phyloP scores from a whole-genome alignment of 108 stramenopile species.

The Tribonema minus region DNA sequence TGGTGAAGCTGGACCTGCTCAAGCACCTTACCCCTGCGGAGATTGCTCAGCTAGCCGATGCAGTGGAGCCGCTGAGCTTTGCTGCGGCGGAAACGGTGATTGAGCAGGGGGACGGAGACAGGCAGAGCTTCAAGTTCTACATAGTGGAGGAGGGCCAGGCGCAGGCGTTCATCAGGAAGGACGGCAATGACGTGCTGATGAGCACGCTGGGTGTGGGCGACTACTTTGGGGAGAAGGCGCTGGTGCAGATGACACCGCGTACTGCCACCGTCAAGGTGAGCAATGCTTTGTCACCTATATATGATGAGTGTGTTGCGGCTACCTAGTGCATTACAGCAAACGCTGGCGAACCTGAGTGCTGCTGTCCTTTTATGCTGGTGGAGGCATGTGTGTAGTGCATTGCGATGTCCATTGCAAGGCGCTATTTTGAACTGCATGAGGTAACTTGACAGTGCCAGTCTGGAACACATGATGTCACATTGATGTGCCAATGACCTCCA shows the following conservation, averaged over 20 bases:
- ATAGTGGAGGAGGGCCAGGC: conserved; percentile 34
- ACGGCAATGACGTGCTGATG: conserved; percentile 32
- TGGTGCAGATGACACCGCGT: conserved; percentile 19
- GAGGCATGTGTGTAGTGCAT: no score
- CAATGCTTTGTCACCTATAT: no score
- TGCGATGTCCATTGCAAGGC: no score
- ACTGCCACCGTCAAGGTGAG: conserved; percentile 34
- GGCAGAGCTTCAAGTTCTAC: conserved; percentile 25
- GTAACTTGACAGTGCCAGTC: no score
- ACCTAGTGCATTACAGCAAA: no score
- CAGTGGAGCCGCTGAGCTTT: conserved; percentile 20
- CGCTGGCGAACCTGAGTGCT: no score
- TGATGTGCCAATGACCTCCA: no score
- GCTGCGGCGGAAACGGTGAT: conserved; percentile 15
- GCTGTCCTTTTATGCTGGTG: no score
- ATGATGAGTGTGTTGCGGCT: no score
- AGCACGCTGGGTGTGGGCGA: conserved; percentile 27
- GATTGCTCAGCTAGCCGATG: conserved; percentile 32
- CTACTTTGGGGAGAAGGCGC: conserved; percentile 34
- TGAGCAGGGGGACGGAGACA: conserved; percentile 11
- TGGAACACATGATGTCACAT: no score
- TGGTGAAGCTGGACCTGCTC: conserved; percentile 22
- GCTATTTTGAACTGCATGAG: no score
- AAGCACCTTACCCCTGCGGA: conserved; percentile 25
- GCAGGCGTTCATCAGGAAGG: conserved; percentile 4